These are phyloP conservation scores for Leccinum boreale DNA, from an alignment of 768 basidiomycete species.

Conservation along the genomic window DNA sequence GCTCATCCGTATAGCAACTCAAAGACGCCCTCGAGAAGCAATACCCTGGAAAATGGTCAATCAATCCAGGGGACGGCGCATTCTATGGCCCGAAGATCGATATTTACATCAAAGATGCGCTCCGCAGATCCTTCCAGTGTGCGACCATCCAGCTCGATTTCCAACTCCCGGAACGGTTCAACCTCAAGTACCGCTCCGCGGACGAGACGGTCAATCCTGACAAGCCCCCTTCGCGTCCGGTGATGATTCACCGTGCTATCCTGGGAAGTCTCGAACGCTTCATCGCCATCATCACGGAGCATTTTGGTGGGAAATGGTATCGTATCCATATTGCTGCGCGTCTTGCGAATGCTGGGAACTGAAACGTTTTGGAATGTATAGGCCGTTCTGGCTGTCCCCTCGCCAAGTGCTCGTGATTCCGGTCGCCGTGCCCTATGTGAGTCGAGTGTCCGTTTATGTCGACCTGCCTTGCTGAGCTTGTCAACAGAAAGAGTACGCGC, in stretches of 20 bases:
- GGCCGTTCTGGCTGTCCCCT: slow-evolving; percentile 99
- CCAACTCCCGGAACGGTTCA: slow-evolving; percentile 95
- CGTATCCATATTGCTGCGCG: slow-evolving; percentile 16
- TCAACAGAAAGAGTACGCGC: slow-evolving; percentile 82
- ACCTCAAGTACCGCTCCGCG: slow-evolving; percentile 83
- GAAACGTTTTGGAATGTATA: slow-evolving; percentile 25
- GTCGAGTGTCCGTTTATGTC: slow-evolving; percentile 31
- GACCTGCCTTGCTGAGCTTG: background rate
- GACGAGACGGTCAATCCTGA: slow-evolving; percentile 53
- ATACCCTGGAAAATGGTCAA: slow-evolving; percentile 85
- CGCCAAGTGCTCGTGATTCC: slow-evolving; percentile 94
- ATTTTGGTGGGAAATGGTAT: slow-evolving; percentile 96
- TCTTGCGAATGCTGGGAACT: background rate
- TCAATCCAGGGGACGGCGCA: slow-evolving; percentile 96
- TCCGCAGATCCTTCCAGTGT: slow-evolving; percentile 93
- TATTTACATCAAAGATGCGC: slow-evolving; percentile 91
- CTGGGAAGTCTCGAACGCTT: slow-evolving; percentile 92
- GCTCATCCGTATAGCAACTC: slow-evolving; percentile 58
- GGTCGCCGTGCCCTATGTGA: slow-evolving; percentile 83
- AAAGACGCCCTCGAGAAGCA: slow-evolving; percentile 77
- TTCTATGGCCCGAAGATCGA: slow-evolving; percentile 99
- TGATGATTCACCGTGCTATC: slow-evolving; percentile 98
- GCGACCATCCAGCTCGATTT: slow-evolving; percentile 99
- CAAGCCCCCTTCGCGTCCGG: slow-evolving; percentile 69
- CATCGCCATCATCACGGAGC: slow-evolving; percentile 95